Percentiles rank a stretch among this genome's conserved stretches.
Evolutionary conservation across 371 early-diverging fungal genomes (phyloP).

Genomic region (Amoeboradix gromovi): DNA sequence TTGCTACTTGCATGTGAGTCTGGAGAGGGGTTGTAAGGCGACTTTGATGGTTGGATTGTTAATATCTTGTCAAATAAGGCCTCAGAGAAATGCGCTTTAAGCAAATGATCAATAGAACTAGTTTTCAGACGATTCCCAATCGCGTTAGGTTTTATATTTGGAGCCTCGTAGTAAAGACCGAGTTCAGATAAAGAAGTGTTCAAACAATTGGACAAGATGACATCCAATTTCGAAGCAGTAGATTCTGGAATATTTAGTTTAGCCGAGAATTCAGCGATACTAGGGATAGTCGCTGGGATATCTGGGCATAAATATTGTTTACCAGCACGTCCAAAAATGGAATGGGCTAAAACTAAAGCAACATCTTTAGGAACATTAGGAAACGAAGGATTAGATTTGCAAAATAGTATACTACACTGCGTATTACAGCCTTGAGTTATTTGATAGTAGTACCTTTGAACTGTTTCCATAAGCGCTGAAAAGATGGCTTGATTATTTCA

Average conservation of each 20-base stretch:
- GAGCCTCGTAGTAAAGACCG: neutral
- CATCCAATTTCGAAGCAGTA: neutral
- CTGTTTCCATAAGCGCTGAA: neutral
- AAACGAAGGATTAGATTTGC: neutral
- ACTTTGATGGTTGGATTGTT: neutral
- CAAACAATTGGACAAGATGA: neutral
- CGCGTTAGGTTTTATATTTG: neutral
- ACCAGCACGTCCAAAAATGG: neutral
- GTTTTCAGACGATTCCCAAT: neutral
- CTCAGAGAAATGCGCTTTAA: neutral
- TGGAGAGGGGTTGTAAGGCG: neutral
- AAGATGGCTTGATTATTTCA: neutral
- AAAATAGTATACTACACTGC: neutral
- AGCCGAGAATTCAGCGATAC: neutral
- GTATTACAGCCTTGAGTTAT: neutral
- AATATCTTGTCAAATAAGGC: neutral
- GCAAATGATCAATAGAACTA: neutral
- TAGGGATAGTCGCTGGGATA: neutral
- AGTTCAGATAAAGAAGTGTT: neutral
- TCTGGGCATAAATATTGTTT: neutral
- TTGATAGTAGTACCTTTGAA: neutral
- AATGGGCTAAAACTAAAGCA: neutral
- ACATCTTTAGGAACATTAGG: neutral
- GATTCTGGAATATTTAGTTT: neutral
- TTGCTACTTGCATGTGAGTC: neutral